Base-by-base conservation (phyloP, 768 basidiomycete genomes). In the Boletus tylopilopsis region DNA sequence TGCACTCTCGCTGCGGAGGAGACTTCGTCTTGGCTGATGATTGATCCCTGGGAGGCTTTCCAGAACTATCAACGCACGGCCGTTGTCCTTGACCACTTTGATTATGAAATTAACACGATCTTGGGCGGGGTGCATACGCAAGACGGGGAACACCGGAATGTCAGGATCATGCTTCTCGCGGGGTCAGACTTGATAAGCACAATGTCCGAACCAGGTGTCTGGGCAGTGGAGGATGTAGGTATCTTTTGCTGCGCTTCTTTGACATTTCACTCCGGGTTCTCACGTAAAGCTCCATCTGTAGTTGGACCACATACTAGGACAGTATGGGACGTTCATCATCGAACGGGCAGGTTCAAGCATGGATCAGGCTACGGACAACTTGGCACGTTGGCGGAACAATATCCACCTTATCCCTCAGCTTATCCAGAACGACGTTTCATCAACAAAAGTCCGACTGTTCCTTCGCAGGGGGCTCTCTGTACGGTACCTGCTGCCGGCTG, bases 131-230 rank as follows among this genome's bases (percentile, higher is more conserved):
- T 91, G 25, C 72, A 74, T 21, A 83, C 83, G 4, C 77, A 80
- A 57, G 85, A 86, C 64, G 86, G 88, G 44, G 80, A 90, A 73
- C 80, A 78, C 59, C 80, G 85, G 54, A 73, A 78, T 63, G 85
- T 90, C 55, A 85, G 85, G 54, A 78, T 97, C 57, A 90, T 98
- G 87, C 81, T 99, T 35, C 81, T 99, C 46, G 96, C 96, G 5
- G 96, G 96, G n/a, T 94, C 90, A 11, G 96, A 99, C 71, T 76
- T 99, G 60, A 98, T 98, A 68, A 84, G 90, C 61, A 96, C 94
- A 23, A 97, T 99, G 87, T 90, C 90, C 57, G 94, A 97, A 72
- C 96, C 96, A 23, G 95, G 96, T 16, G 95, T 99, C 32, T 99
- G 96, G 96, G 83, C 86, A 47, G 85, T 94, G 61, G 77, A 82